Conservation (phyloP, 208 protist genomes). For the Acanthamoeba castellanii region DNA sequence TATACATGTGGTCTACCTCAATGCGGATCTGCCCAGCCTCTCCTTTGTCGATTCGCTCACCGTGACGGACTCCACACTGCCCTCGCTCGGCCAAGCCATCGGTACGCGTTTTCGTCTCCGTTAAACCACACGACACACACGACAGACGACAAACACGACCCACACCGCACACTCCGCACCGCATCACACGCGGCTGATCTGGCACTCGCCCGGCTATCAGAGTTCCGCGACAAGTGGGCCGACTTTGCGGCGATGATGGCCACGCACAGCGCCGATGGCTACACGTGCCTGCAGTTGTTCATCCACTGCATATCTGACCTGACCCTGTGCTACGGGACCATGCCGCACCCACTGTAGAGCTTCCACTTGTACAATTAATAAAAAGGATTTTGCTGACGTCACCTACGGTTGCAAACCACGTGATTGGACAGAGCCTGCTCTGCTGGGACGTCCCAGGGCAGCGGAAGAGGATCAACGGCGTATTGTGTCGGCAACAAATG, state of each 20-base stretch:
- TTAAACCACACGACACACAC: too few species aligned
- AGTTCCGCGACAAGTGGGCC: neutral
- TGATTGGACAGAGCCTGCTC: too few species aligned
- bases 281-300: neutral
- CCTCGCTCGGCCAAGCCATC: neutral
- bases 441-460: too few species aligned
- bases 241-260: slow-evolving; percentile 3
- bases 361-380: too few species aligned
- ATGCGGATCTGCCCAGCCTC: neutral
- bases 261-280: neutral
- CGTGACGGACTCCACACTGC: neutral
- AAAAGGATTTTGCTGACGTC: too few species aligned
- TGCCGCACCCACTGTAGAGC: neutral
- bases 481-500: too few species aligned
- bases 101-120: neutral
- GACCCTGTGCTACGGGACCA: neutral
- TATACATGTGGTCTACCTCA: neutral
- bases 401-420: too few species aligned
- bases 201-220: neutral
- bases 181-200: neutral
- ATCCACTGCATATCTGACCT: neutral
- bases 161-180: neutral
- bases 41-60: neutral
- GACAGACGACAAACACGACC: too few species aligned
- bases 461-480: too few species aligned